phyloP scores from a whole-genome alignment of 495 filamentous ascomycete genomes.

The Thermochaetoides thermophila region DNA sequence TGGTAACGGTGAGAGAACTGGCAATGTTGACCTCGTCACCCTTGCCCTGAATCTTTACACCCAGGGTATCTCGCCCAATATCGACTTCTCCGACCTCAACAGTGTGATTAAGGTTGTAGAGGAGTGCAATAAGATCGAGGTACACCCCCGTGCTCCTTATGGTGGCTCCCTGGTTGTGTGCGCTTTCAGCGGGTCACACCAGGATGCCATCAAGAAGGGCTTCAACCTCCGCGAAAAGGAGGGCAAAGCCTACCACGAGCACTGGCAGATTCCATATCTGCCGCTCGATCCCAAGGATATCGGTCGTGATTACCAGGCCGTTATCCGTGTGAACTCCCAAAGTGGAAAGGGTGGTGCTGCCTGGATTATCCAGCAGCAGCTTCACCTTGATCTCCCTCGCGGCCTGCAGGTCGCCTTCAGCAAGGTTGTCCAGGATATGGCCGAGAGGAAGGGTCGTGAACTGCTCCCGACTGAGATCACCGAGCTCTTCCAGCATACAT shows the following conservation, averaged over 20 bases:
- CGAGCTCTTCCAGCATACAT: slow-evolving; percentile 71
- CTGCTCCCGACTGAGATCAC: slow-evolving; percentile 72
- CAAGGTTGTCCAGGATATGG: slow-evolving; percentile 65
- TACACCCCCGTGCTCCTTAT: slow-evolving; percentile 79
- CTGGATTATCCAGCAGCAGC: slow-evolving; percentile 77
- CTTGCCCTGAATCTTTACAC: slow-evolving; percentile 93
- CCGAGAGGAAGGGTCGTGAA: slow-evolving; percentile 66
- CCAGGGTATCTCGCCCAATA: slow-evolving; percentile 73
- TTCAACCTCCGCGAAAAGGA: slow-evolving; percentile 56
- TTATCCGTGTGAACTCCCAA: slow-evolving; percentile 96
- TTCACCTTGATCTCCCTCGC: slow-evolving; percentile 87
- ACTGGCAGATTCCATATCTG: slow-evolving; percentile 70
- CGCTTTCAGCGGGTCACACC: slow-evolving; percentile 83
- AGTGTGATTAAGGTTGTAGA: slow-evolving; percentile 82
- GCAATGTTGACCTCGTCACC: slow-evolving; percentile 92
- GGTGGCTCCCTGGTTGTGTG: slow-evolving; percentile 79
- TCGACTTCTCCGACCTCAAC: slow-evolving; percentile 88
- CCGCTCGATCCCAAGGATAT: slow-evolving; percentile 90
- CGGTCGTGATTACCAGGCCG: slow-evolving; percentile 87
- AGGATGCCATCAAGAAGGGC: slow-evolving; percentile 97
- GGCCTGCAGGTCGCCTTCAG: slow-evolving; percentile 86
- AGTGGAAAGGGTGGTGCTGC: slow-evolving; percentile 90
- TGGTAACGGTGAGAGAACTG: slow-evolving; percentile 89
- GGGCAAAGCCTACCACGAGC: slow-evolving; percentile 42
- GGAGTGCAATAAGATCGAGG: slow-evolving; percentile 85